These are phyloP conservation scores for Naganishia antarctica DNA, from an alignment of 768 basidiomycete genomes.

Conservation along the genomic window DNA sequence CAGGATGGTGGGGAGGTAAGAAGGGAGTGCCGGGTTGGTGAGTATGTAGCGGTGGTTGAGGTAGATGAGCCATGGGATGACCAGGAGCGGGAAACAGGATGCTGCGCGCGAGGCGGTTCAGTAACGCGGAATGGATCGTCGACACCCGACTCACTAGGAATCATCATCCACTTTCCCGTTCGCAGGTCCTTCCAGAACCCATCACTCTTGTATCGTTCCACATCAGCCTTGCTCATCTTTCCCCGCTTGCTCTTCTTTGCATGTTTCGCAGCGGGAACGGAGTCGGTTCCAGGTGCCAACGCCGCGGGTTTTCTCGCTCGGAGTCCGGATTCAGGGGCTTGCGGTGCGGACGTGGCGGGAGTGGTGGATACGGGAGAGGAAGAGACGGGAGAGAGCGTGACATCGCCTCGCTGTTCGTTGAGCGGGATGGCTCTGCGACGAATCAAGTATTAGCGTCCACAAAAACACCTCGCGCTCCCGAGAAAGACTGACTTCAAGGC, in stretches of 20 bases:
- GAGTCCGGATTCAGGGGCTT: background rate
- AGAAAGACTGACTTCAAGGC: constrained; percentile 12
- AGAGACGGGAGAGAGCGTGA: background rate
- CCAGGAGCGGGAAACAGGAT: constrained; percentile 38
- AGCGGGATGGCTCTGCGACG: constrained; percentile 11
- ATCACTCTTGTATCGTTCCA: constrained; percentile 35
- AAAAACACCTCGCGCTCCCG: too few species aligned
- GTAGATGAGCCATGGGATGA: constrained; percentile 38
- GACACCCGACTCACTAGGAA: constrained; percentile 58
- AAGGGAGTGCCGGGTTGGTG: constrained; percentile 50
- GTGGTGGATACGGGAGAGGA: background rate
- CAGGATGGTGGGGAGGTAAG: constrained; percentile 42
- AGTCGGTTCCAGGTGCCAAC: background rate
- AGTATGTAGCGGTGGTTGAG: constrained; percentile 34
- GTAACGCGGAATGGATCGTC: background rate
- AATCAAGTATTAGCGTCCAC: background rate
- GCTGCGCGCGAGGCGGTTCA: constrained; percentile 29
- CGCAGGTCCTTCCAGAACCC: constrained; percentile 58
- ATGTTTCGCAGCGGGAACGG: background rate
- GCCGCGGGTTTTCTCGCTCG: constrained; percentile 28
- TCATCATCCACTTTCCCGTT: constrained; percentile 64
- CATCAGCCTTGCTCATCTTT: constrained; percentile 28
- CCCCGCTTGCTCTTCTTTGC: constrained; percentile 20
- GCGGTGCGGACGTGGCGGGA: background rate
- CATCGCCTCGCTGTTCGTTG: constrained; percentile 23